These are phyloP conservation scores for Cladochytrium replicatum DNA, from an alignment of 192 early-diverging fungal genomes.

Conservation along the genomic window DNA sequence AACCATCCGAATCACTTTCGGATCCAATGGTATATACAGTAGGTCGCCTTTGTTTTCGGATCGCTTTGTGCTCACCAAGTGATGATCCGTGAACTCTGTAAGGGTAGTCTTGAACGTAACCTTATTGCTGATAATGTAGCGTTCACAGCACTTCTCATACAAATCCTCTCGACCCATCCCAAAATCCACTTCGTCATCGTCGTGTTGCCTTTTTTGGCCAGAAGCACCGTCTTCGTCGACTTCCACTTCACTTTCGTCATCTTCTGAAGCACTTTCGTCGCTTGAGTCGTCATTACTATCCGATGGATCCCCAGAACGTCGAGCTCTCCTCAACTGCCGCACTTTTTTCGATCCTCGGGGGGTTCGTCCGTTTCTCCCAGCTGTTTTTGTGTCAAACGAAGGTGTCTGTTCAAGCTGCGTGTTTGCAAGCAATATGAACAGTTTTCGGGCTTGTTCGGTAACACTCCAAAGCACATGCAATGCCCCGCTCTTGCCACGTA, in stretches of 20 bases:
- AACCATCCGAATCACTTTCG: conserved; percentile 49
- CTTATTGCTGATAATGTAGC: conserved; percentile 74
- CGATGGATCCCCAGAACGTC: conserved; percentile 9
- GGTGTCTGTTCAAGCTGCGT: too few relatives aligned
- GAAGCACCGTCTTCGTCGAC: conserved; percentile 22
- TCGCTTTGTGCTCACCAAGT: conserved; percentile 59
- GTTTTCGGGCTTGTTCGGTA: conserved; percentile 71
- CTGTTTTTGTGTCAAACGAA: too few relatives aligned
- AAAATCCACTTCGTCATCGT: conserved; percentile 4
- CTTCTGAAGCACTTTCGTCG: conserved; percentile 1
- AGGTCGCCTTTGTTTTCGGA: conserved; percentile 54
- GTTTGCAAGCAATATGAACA: conserved; percentile 83
- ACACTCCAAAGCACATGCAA: conserved; percentile 71
- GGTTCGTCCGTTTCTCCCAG: too few relatives aligned
- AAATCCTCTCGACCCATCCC: conserved; percentile 60
- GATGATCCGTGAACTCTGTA: conserved; percentile 88
- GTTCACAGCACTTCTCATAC: conserved; percentile 65
- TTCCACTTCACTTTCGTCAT: conserved; percentile 1
- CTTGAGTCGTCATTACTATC: not conserved
- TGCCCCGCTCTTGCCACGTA: conserved; percentile 1
- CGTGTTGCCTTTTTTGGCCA: conserved; percentile 14
- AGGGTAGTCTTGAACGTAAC: conserved; percentile 82
- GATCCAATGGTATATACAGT: conserved; percentile 64
- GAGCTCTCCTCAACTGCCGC: conserved; percentile 19
- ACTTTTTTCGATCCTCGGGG: conserved; percentile 71